Evolutionary conservation across 2,329 filamentous ascomycete genomes (phyloP).

Genomic region (Westerdykella sp.): DNA sequence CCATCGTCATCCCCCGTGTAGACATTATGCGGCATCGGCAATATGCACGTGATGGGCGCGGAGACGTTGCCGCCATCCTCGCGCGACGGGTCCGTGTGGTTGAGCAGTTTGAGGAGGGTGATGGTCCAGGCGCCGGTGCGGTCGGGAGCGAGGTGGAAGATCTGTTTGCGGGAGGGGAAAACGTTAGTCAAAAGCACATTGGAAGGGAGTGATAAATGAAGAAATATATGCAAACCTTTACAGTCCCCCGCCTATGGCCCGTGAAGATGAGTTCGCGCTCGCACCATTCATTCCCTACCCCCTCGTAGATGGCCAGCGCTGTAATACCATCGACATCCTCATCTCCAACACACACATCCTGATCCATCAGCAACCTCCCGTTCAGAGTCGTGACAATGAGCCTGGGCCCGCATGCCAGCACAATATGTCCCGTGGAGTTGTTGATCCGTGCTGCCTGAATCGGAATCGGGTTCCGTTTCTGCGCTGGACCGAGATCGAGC

Average conservation of each 20-base stretch:
- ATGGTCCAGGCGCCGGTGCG: constrained; percentile 62
- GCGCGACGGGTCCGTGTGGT: constrained; percentile 66
- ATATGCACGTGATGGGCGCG: constrained; percentile 77
- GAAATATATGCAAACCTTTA: constrained; percentile 51
- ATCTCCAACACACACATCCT: constrained; percentile 63
- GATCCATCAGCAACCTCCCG: constrained; percentile 72
- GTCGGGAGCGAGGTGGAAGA: constrained; percentile 53
- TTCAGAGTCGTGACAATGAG: constrained; percentile 83
- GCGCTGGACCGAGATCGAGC: constrained; percentile 45
- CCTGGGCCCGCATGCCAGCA: constrained; percentile 71
- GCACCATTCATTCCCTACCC: constrained; percentile 83
- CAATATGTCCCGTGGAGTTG: constrained; percentile 82
- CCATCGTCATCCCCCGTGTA: constrained; percentile 95
- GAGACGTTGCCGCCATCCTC: constrained; percentile 51
- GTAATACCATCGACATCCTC: constrained; percentile 65
- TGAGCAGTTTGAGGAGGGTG: constrained; percentile 71
- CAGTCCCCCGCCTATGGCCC: constrained; percentile 74
- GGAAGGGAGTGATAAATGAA: background rate
- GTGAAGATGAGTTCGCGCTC: constrained; percentile 83
- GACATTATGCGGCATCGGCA: constrained; percentile 73
- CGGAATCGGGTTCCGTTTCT: constrained; percentile 18
- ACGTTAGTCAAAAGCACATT: background rate
- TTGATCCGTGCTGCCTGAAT: constrained; percentile 77
- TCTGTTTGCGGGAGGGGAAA: constrained; percentile 24
- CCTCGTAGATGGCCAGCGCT: constrained; percentile 88